A percentile compares a stretch with the other conserved stretches of the same genome.
Evolutionary conservation across 2,329 filamentous ascomycete genomes (phyloP).

Genomic region (Verticillium nubilum): DNA sequence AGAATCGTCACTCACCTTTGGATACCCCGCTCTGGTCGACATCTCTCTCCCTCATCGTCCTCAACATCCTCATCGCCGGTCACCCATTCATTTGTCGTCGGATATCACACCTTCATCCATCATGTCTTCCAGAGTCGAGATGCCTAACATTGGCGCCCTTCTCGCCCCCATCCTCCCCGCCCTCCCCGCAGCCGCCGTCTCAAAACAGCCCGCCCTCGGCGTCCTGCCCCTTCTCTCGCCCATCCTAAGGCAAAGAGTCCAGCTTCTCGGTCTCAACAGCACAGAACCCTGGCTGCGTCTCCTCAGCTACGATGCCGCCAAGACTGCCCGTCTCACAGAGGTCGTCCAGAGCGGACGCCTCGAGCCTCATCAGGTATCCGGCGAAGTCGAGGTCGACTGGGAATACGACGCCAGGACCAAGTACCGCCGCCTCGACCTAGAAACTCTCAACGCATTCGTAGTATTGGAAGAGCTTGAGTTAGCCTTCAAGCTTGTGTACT

Average conservation of each 20-base stretch:
- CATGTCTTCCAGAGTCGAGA: conserved; percentile 7
- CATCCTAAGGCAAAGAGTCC: conserved; percentile 60
- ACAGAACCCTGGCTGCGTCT: conserved; percentile 68
- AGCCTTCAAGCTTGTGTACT: conserved; percentile 64
- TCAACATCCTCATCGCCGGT: conserved; percentile 15
- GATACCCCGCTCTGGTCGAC: neutral
- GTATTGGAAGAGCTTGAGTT: conserved; percentile 57
- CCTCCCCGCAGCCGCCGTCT: conserved; percentile 53
- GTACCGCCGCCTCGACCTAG: conserved; percentile 66
- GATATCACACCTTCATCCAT: neutral
- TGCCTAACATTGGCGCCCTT: conserved; percentile 35
- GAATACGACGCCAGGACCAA: conserved; percentile 56
- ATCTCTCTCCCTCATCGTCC: neutral
- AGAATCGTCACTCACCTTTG: neutral
- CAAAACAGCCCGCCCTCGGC: conserved; percentile 49
- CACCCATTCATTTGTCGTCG: conserved; percentile 6
- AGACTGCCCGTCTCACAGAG: conserved; percentile 51
- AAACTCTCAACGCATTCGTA: conserved; percentile 67
- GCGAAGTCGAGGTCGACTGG: conserved; percentile 72
- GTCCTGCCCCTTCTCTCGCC: conserved; percentile 58
- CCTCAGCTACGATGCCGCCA: conserved; percentile 60
- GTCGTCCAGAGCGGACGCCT: conserved; percentile 58
- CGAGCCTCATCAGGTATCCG: conserved; percentile 76
- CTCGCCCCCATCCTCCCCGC: conserved; percentile 54
- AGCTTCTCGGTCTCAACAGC: conserved; percentile 55